These are phyloP conservation scores for Colletotrichum kahawae DNA, from an alignment of 2,329 filamentous ascomycete species.

Conservation along the genomic window DNA sequence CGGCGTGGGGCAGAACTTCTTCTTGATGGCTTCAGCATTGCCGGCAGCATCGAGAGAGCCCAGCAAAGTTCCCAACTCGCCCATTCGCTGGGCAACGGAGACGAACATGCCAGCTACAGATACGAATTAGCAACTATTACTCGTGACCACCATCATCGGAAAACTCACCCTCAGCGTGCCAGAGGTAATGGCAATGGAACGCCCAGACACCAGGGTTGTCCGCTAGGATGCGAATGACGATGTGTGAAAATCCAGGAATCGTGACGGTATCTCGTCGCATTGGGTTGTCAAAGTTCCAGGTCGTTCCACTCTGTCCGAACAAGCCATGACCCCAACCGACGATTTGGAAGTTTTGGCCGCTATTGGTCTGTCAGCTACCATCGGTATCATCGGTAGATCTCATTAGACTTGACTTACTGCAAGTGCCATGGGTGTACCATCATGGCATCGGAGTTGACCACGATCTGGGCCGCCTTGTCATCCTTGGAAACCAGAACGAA, in stretches of 20 bases:
- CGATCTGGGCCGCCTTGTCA: constrained; percentile 25
- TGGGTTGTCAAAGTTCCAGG: constrained; percentile 33
- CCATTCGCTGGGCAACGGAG: constrained; percentile 14
- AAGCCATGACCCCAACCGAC: constrained; percentile 35
- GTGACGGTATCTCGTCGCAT: constrained; percentile 50
- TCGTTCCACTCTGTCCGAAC: constrained; percentile 32
- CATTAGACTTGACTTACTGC: constrained; percentile 14
- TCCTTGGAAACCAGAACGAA: constrained; percentile 22
- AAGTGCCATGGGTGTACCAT: constrained; percentile 29
- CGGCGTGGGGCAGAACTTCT: constrained; percentile 13
- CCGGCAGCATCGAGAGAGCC: not conserved
- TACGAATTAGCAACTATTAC: not conserved
- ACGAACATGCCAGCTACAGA: constrained; percentile 12
- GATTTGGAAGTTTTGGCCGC: constrained; percentile 59
- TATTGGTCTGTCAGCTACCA: not conserved
- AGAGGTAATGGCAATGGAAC: constrained; percentile 63
- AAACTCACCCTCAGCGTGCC: constrained; percentile 53
- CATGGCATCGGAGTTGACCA: constrained; percentile 26
- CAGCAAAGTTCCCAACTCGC: not conserved
- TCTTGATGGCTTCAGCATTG: not conserved
- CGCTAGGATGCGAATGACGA: constrained; percentile 56
- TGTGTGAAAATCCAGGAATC: constrained; percentile 59
- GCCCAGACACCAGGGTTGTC: constrained; percentile 65
- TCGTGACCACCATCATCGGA: not conserved
- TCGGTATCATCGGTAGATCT: not conserved